Base-by-base conservation (phyloP, 257 asterid genomes). In the Solanum phureja region DNA sequence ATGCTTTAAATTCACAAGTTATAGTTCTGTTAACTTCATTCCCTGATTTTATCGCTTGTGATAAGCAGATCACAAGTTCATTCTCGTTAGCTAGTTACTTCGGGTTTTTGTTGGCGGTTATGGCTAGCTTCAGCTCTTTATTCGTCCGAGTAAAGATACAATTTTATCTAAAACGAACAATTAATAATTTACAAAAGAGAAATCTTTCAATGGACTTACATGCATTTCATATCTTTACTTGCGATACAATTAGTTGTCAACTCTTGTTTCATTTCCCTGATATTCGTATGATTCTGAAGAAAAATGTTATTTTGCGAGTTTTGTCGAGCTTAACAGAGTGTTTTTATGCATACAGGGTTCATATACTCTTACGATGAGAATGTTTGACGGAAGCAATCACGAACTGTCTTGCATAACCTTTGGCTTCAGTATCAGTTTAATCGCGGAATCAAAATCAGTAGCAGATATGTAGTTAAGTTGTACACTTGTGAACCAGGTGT, bases 361-460 rank as follows among this genome's bases (percentile, higher is more conserved):
- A 7, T 91, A 91, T 88, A 79, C 89, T 9, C 88, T 90, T 74
- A 85, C 44, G 40, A 90, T 92, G 92, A 88, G 37, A 1, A 82
- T 90, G 91, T 31, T 46, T 38, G 89, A 88, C 37, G 91, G 68
- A 56, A 68, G 83, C 86, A 56, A 88, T 84, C 83, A 68, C 52
- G 88, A 87, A 83, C 13, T 91, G 89, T 83, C 89, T 58, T 91
- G 93, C 90, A 88, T 91, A 60, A 91, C 84, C 64, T 91, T 91
- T 73, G 76, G 83, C 49, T 91, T 91, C 89, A 91, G 87, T 88
- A 82, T 91, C 27, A 89, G 90, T 33, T 87, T 90, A 83, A 6
- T 84, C 21, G 86, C 89, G 8, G 89, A 87, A 52, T 49, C 83
- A 73, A 88, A 74, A 84, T 88, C 88, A n/a, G 88, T 73, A 71